Percentiles rank a stretch among this genome's conserved stretches.
Conservation (phyloP, 495 filamentous ascomycete genomes). For the Rhizodiscina lignyota region DNA sequence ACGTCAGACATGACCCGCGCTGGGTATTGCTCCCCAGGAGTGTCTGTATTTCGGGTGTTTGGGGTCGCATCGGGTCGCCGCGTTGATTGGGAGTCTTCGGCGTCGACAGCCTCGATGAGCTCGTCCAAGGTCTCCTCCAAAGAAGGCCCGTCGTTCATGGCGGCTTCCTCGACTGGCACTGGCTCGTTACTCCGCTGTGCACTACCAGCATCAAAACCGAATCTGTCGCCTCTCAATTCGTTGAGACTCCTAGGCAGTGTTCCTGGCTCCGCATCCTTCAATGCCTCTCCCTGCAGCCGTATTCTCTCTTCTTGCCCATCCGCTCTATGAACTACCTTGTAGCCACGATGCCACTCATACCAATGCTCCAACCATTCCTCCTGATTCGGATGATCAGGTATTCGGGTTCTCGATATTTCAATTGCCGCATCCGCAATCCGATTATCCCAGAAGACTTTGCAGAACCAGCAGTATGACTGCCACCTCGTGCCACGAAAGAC, state of each 20-base stretch:
- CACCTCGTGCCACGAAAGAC: conserved; percentile 24
- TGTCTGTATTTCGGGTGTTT: neutral
- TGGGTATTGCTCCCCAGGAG: neutral
- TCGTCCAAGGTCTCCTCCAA: neutral
- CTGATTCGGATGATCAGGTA: conserved; percentile 25
- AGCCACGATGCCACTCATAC: conserved; percentile 28
- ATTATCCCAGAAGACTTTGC: conserved; percentile 27
- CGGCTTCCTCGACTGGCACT: neutral
- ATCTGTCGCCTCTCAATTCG: conserved; percentile 14
- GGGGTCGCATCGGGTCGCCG: neutral
- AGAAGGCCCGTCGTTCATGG: neutral
- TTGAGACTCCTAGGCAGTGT: conserved; percentile 22
- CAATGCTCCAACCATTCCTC: conserved; percentile 22
- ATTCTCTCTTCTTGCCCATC: conserved; percentile 23
- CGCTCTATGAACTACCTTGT: conserved; percentile 15
- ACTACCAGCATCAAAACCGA: neutral
- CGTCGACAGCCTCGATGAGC: neutral
- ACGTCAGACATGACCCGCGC: neutral
- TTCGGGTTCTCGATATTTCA: conserved; percentile 15
- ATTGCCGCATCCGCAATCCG: conserved; percentile 17
- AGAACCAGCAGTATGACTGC: conserved; percentile 31
- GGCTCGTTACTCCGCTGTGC: neutral
- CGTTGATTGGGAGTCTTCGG: too few species aligned
- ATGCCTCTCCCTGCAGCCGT: conserved; percentile 23
- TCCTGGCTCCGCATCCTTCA: conserved; percentile 24